phyloP scores from a whole-genome alignment of 306 rosid species.

The Trifolium repens region DNA sequence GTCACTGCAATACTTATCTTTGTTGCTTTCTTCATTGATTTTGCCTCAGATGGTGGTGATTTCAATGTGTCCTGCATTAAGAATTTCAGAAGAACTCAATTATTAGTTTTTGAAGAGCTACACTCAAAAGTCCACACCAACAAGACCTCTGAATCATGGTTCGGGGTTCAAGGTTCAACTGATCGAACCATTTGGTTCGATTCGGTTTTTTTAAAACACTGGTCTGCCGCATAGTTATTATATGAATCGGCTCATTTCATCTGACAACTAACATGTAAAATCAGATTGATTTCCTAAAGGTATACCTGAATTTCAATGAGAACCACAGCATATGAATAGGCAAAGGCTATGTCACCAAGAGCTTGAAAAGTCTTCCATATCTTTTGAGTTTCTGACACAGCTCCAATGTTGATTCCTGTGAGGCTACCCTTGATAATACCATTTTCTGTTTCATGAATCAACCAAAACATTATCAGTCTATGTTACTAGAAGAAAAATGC shows the following conservation, averaged over 20 bases:
- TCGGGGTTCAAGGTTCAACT: background rate
- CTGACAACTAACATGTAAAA: background rate
- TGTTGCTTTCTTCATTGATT: conserved; percentile 83
- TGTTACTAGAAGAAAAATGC: conserved; percentile 4
- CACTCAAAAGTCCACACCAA: background rate
- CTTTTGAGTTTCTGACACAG: conserved; percentile 50
- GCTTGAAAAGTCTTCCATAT: conserved; percentile 68
- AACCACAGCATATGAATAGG: conserved; percentile 60
- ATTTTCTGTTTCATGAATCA: conserved; percentile 49
- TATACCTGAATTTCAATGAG: conserved; percentile 74
- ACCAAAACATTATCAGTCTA: conserved; percentile 22
- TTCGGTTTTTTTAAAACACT: background rate
- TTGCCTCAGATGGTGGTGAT: conserved; percentile 86
- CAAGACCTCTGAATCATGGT: background rate
- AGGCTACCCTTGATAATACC: conserved; percentile 55
- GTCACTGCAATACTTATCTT: conserved; percentile 60
- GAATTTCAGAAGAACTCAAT: too few relatives aligned
- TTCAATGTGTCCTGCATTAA: conserved; percentile 69
- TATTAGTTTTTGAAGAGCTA: too few relatives aligned
- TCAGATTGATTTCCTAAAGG: background rate
- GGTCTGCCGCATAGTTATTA: background rate
- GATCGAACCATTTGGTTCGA: background rate
- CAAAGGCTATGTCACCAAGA: conserved; percentile 72
- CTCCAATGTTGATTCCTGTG: conserved; percentile 54
- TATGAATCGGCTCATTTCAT: background rate